A percentile compares a stretch with the other conserved stretches of the same genome.
Evolutionary conservation across 768 basidiomycete species (phyloP).

Genomic region (Mycena filopes): DNA sequence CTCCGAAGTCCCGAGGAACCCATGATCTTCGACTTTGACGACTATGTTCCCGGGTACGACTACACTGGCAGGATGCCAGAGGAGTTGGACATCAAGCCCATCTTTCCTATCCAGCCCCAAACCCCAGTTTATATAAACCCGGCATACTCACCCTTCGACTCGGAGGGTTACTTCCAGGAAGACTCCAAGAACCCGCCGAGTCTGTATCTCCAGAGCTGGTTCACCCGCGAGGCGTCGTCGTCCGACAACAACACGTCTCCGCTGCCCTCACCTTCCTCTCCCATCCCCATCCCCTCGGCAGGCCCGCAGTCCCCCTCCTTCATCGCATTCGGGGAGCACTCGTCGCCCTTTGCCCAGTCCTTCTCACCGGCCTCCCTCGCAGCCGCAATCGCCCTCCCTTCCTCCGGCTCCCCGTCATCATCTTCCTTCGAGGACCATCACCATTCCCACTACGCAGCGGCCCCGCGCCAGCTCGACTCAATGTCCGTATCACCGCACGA

Average conservation of each 20-base stretch:
- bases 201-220: constrained; percentile 27
- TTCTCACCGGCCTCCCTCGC: constrained; percentile 74
- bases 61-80: constrained; percentile 1
- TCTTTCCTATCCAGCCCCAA: constrained; percentile 2
- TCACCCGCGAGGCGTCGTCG: constrained; percentile 3
- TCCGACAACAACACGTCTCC: constrained; percentile 11
- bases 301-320: constrained; percentile 58
- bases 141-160: constrained; percentile 38
- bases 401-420: constrained; percentile 70
- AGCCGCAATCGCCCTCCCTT: constrained; percentile 66
- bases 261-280: constrained; percentile 52
- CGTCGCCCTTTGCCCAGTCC: constrained; percentile 57
- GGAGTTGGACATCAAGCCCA: constrained; percentile 59
- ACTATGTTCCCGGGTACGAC: constrained; percentile 36
- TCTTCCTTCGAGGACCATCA: constrained; percentile 58
- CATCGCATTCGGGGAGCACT: constrained; percentile 57
- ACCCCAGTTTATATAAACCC: constrained; percentile 19
- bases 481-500: constrained; percentile 65
- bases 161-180: constrained; percentile 23
- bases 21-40: constrained; percentile 65
- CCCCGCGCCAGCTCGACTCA: constrained; percentile 58
- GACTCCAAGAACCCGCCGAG: constrained; percentile 26
- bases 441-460: constrained; percentile 25
- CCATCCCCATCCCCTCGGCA: constrained; percentile 70
- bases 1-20: constrained; percentile 28